Percentiles rank a stretch among this genome's conserved stretches.
Conservation (phyloP, 805 yeast species). For the Myxozyma mucilagina region DNA sequence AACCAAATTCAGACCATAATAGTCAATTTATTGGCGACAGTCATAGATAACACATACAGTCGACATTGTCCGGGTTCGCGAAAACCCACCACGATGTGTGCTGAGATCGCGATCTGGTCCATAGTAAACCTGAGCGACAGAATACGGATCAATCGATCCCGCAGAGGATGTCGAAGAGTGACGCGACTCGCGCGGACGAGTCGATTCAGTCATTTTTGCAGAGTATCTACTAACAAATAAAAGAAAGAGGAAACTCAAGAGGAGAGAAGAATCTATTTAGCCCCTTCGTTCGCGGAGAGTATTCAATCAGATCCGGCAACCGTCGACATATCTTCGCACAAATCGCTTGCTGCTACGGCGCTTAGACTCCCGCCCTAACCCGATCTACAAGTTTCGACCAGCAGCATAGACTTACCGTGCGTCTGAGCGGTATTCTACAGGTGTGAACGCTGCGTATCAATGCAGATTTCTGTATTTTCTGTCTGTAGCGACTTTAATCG, state of each 20-base stretch:
- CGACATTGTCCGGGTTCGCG: conserved; percentile 34
- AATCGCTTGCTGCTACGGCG: too few species aligned
- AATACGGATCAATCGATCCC: conserved; percentile 57
- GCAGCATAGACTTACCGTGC: too few species aligned
- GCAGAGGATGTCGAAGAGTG: conserved; percentile 19
- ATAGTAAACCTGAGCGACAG: conserved; percentile 68
- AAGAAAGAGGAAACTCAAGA: not conserved
- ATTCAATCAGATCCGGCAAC: too few species aligned
- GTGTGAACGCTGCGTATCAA: too few species aligned
- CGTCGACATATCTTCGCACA: too few species aligned
- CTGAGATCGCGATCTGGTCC: conserved; percentile 48
- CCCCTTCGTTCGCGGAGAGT: too few species aligned
- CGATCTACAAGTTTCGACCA: too few species aligned
- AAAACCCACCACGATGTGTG: conserved; percentile 50
- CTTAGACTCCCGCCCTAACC: too few species aligned
- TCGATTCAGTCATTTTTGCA: not conserved
- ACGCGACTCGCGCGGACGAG: conserved; percentile 4
- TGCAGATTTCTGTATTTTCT: too few species aligned
- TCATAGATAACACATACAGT: conserved; percentile 11
- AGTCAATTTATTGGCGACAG: not conserved
- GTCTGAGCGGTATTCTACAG: too few species aligned
- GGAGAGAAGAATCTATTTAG: too few species aligned
- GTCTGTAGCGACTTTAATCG: conserved; percentile 3
- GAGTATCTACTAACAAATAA: not conserved
- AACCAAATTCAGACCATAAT: not conserved